Evolutionary conservation across 2,329 filamentous ascomycete species (phyloP).

Genomic region (Dactylellina leptospora): DNA sequence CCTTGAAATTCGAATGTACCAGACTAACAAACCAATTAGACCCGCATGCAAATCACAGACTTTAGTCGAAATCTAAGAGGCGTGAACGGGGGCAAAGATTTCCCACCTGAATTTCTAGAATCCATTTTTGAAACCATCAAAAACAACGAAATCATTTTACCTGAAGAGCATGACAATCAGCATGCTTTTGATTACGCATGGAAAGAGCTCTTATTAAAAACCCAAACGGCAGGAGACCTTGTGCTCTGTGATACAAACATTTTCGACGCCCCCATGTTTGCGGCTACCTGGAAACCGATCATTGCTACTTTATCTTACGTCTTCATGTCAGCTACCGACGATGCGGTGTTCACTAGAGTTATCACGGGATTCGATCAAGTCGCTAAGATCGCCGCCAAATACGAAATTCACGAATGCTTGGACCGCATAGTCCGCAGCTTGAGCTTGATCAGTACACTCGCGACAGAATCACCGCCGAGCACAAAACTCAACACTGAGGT

Average conservation of each 20-base stretch:
- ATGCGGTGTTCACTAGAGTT: slow-evolving; percentile 91
- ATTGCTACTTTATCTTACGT: slow-evolving; percentile 95
- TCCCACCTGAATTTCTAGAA: slow-evolving; percentile 81
- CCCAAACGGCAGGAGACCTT: slow-evolving; percentile 76
- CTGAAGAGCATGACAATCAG: slow-evolving; percentile 71
- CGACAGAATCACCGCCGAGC: slow-evolving; percentile 77
- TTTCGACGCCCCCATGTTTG: slow-evolving; percentile 97
- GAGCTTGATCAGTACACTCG: slow-evolving; percentile 87
- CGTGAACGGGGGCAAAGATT: slow-evolving; percentile 85
- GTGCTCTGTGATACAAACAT: slow-evolving; percentile 83
- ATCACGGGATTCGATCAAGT: slow-evolving; percentile 97
- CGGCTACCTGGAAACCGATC: slow-evolving; percentile 92
- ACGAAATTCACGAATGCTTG: slow-evolving; percentile 82
- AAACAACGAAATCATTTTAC: slow-evolving; percentile 91
- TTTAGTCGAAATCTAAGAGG: slow-evolving; percentile 91
- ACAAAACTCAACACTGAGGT: slow-evolving; percentile 94
- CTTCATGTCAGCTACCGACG: slow-evolving; percentile 98
- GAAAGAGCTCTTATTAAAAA: slow-evolving; percentile 91
- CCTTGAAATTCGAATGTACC: background rate
- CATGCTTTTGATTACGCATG: slow-evolving; percentile 69
- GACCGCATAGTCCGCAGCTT: slow-evolving; percentile 93
- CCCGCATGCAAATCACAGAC: slow-evolving; percentile 83
- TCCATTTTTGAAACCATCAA: slow-evolving; percentile 91
- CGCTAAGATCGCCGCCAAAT: slow-evolving; percentile 86
- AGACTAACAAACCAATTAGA: slow-evolving; percentile 64